Evolutionary conservation across 768 basidiomycete species (phyloP), one percentile per base, ranked within the genome.

Genomic region (Serendipita sp.): DNA sequence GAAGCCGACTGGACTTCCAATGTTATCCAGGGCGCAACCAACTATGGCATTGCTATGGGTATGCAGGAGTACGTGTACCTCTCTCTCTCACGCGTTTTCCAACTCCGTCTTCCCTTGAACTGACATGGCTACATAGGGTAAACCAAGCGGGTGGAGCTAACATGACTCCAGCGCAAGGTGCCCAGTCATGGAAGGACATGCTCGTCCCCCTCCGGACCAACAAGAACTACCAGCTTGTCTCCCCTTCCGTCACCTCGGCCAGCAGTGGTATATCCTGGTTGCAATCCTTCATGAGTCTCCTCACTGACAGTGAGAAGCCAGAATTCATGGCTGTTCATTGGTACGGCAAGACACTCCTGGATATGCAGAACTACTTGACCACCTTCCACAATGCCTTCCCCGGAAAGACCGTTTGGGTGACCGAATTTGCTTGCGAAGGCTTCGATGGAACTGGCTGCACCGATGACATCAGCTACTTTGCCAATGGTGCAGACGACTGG

Each of bases 241-340:
- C 83, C 15, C 89, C 93, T 32, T 86, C 88, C 18, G 79, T 79
- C 65, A 87, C 89, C 16, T 81, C 82, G 34, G 80, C 79, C 47
- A 76, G 80, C 0, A 69, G 70, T 41, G 91, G 90, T 45, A 71
- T 80, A 8, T 34, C 67, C 0, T 96, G 92, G 92, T 77, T 89
- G 73, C 8, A 76, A 44, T 63, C 79, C 16, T 91, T 89, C 75
- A 70, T 86, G 37, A 65, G 64, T n/a, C n/a, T 32, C 48, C 48
- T 51, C 18, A n/a, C 18, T 5, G 48, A 32, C n/a, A 64, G 46
- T n/a, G 3, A 37, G 24, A 65, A 89, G 86, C 60, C 88, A 56
- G 78, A 84, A 70, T 73, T 66, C 24, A 63, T 86, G 1, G 82
- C 83, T 53, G 63, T 85, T 62, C 93, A 96, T 71, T 85, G 75